These are phyloP conservation scores for Penicillium flavigenum DNA, from an alignment of 495 filamentous ascomycete species.

Conservation along the genomic window DNA sequence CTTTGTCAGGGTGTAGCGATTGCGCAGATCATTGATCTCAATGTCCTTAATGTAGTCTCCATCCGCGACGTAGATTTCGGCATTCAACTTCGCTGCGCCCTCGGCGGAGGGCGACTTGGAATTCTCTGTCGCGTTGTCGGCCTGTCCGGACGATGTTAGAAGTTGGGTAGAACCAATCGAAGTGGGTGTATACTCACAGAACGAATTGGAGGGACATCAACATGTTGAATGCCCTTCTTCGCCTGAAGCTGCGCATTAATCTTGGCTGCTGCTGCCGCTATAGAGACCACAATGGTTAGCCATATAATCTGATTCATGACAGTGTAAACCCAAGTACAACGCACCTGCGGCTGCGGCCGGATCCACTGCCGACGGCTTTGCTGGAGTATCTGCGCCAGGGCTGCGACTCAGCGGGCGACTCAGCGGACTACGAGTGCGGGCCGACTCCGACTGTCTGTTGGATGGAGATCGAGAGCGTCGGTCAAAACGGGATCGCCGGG, in stretches of 20 bases:
- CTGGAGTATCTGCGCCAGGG: conserved; percentile 40
- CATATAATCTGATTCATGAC: conserved; percentile 2
- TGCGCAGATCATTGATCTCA: conserved; percentile 96
- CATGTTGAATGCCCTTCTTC: conserved; percentile 89
- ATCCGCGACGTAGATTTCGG: conserved; percentile 89
- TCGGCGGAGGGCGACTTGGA: conserved; percentile 50
- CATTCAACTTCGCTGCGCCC: conserved; percentile 62
- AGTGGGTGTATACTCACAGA: conserved; percentile 44
- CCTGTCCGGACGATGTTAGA: conserved; percentile 34
- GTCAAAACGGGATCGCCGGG: conserved; percentile 76
- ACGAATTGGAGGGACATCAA: conserved; percentile 87
- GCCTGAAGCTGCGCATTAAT: conserved; percentile 93
- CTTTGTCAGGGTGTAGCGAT: conserved; percentile 96
- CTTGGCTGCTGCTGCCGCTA: conserved; percentile 86
- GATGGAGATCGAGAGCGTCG: conserved; percentile 83
- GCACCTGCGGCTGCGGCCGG: conserved; percentile 86
- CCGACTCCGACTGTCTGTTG: conserved; percentile 56
- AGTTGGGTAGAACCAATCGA: neutral
- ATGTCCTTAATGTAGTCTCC: conserved; percentile 98
- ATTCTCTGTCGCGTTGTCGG: conserved; percentile 49
- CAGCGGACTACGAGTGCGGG: conserved; percentile 79
- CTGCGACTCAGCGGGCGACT: conserved; percentile 48
- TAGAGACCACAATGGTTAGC: conserved; percentile 21
- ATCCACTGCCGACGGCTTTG: conserved; percentile 53
- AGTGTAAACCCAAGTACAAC: conserved; percentile 9